phyloP scores from a whole-genome alignment of 352 stramenopile species.

The Phytophthora aleatoria region DNA sequence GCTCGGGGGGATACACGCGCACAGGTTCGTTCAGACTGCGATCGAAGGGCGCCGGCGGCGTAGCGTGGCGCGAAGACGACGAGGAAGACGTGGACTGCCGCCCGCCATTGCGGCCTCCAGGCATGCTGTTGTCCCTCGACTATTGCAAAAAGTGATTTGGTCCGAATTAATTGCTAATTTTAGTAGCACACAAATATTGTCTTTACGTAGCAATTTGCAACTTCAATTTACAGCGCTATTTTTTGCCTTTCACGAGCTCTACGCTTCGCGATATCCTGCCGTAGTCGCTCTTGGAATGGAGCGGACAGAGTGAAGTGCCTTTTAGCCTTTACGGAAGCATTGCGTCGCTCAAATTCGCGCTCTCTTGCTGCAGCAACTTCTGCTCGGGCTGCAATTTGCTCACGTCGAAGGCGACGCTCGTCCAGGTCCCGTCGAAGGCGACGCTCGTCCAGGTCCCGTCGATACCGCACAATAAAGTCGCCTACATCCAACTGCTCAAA shows the following conservation, averaged over 20 bases:
- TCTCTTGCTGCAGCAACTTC: slow-evolving; percentile 17
- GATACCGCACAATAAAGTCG: slow-evolving; percentile 65
- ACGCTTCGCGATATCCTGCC: slow-evolving; percentile 52
- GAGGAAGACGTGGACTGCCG: slow-evolving; percentile 11
- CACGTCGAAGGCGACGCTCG: slow-evolving; percentile 39
- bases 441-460: slow-evolving; percentile 56
- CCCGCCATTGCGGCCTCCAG: slow-evolving; percentile 10
- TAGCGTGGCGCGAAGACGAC: slow-evolving; percentile 21
- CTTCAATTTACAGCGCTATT: neutral
- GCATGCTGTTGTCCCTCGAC: slow-evolving; percentile 6
- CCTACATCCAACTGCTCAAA: slow-evolving; percentile 40
- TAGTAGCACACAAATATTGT: no score
- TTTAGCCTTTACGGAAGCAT: slow-evolving; percentile 6
- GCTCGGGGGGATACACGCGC: slow-evolving; percentile 59
- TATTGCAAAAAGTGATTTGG: neutral
- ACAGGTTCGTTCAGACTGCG: slow-evolving; percentile 49
- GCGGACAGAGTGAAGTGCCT: slow-evolving; percentile 13
- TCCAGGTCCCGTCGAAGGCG: slow-evolving; percentile 45
- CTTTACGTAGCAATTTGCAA: no score
- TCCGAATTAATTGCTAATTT: no score
- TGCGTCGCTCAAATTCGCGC: slow-evolving; percentile 15
- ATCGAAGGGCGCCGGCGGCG: slow-evolving; percentile 33
- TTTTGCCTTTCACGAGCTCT: slow-evolving; percentile 29
- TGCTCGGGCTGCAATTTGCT: slow-evolving; percentile 36
- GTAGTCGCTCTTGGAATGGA: slow-evolving; percentile 54